A percentile compares a stretch with the other conserved stretches of the same genome.
Evolutionary conservation across 2,329 filamentous ascomycete genomes (phyloP).

Genomic region (Colletotrichum godetiae): DNA sequence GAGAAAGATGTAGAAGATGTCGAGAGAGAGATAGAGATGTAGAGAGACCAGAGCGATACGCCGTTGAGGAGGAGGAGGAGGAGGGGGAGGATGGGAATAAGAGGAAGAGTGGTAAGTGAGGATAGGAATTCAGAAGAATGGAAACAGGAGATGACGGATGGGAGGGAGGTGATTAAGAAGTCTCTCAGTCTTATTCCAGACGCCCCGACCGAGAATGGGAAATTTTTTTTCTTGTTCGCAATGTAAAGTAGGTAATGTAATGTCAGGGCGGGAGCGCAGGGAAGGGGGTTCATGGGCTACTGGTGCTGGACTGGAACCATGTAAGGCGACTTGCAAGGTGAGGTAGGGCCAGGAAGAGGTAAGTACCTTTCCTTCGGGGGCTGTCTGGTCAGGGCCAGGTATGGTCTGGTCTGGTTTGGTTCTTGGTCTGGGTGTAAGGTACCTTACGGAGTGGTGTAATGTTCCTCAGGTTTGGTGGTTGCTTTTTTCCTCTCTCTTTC

Average conservation of each 20-base stretch:
- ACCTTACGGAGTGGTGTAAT: neutral
- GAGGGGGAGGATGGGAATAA: conserved; percentile 3
- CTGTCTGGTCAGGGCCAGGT: neutral
- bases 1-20: neutral
- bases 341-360: neutral
- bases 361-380: neutral
- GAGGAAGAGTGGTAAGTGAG: conserved; percentile 20
- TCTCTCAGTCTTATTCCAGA: conserved; percentile 29
- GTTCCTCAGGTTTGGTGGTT: conserved; percentile 33
- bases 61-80: neutral
- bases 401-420: neutral
- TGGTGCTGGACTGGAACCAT: conserved; percentile 7
- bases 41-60: conserved; percentile 14
- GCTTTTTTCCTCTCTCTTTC: conserved; percentile 26
- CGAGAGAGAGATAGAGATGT: neutral
- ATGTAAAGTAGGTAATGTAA: conserved; percentile 32
- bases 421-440: too few relatives aligned
- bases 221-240: conserved; percentile 34
- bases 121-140: conserved; percentile 21
- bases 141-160: conserved; percentile 15
- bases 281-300: conserved; percentile 28
- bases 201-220: conserved; percentile 33
- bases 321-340: conserved; percentile 6
- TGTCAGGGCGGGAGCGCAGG: conserved; percentile 34
- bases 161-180: conserved; percentile 35